These are phyloP conservation scores for Cordia subcordata DNA, from an alignment of 257 asterid genomes.

Conservation along the genomic window DNA sequence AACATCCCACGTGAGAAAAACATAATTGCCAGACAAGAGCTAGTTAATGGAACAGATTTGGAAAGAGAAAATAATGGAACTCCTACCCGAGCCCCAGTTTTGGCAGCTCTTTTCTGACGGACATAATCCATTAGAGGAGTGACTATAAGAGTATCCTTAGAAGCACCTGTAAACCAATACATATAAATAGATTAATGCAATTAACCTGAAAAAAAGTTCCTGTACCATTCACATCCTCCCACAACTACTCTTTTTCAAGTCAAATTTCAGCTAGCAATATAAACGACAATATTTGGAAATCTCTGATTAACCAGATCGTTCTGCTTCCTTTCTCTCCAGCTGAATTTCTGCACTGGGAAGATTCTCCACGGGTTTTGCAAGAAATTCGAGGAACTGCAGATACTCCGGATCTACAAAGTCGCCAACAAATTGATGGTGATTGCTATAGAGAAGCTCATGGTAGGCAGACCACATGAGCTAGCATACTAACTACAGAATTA, in stretches of 20 bases:
- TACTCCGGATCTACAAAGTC: slow-evolving; percentile 90
- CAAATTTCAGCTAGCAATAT: neutral
- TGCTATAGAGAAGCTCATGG: slow-evolving; percentile 14
- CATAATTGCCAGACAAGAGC: too few relatives aligned
- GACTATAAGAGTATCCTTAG: slow-evolving; percentile 70
- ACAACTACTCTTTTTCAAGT: neutral
- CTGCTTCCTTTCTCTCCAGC: slow-evolving; percentile 97
- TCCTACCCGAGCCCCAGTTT: slow-evolving; percentile 82
- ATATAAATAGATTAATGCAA: slow-evolving; percentile 14
- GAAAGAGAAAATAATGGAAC: too few relatives aligned
- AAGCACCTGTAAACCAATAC: slow-evolving; percentile 54
- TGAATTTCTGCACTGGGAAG: slow-evolving; percentile 99
- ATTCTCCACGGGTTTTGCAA: slow-evolving; percentile 90
- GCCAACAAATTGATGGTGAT: slow-evolving; percentile 31
- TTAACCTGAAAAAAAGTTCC: neutral
- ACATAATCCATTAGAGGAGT: slow-evolving; percentile 94
- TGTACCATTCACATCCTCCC: neutral
- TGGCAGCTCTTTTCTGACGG: slow-evolving; percentile 97
- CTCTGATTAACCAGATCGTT: slow-evolving; percentile 68
- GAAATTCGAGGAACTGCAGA: slow-evolving; percentile 94
- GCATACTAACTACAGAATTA: slow-evolving; percentile 9
- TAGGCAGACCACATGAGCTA: neutral
- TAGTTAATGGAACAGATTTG: neutral
- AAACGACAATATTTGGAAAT: slow-evolving; percentile 2
- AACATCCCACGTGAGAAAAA: too few relatives aligned